phyloP scores from a whole-genome alignment of 2,329 filamentous ascomycete genomes.

The Fusarium mundagurra region DNA sequence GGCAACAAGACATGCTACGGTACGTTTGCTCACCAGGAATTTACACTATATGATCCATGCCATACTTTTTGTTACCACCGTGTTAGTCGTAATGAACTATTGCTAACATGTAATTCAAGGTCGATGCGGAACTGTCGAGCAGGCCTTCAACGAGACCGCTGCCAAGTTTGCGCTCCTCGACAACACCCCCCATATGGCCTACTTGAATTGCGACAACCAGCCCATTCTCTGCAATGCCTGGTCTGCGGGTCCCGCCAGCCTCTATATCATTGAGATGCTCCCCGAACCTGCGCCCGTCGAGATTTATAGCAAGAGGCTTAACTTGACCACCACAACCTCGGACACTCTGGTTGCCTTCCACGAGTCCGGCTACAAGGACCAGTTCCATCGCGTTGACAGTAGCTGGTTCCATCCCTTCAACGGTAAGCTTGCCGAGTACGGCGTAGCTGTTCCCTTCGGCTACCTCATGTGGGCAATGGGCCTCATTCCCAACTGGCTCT shows the following conservation, averaged over 20 bases:
- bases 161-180: slow-evolving; percentile 69
- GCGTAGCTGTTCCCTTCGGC: slow-evolving; percentile 70
- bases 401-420: slow-evolving; percentile 80
- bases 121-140: slow-evolving; percentile 71
- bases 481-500: slow-evolving; percentile 76
- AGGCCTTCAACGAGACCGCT: slow-evolving; percentile 73
- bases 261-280: slow-evolving; percentile 76
- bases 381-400: slow-evolving; percentile 58
- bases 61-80: not conserved
- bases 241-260: slow-evolving; percentile 70
- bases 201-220: slow-evolving; percentile 79
- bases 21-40: slow-evolving; percentile 46
- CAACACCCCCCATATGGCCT: slow-evolving; percentile 72
- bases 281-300: slow-evolving; percentile 71
- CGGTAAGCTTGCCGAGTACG: slow-evolving; percentile 70
- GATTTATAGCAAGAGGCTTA: slow-evolving; percentile 72
- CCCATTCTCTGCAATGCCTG: slow-evolving; percentile 79
- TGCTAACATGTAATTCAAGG: slow-evolving; percentile 55
- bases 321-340: slow-evolving; percentile 73
- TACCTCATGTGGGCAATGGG: slow-evolving; percentile 75
- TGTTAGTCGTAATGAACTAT: not conserved
- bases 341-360: slow-evolving; percentile 71
- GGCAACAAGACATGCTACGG: slow-evolving; percentile 81
- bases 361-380: slow-evolving; percentile 60
- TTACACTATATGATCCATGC: not conserved